A percentile compares a stretch with the other conserved stretches of the same genome.
Evolutionary conservation across 345 rosid species (phyloP).

Genomic region (Brassica incana): DNA sequence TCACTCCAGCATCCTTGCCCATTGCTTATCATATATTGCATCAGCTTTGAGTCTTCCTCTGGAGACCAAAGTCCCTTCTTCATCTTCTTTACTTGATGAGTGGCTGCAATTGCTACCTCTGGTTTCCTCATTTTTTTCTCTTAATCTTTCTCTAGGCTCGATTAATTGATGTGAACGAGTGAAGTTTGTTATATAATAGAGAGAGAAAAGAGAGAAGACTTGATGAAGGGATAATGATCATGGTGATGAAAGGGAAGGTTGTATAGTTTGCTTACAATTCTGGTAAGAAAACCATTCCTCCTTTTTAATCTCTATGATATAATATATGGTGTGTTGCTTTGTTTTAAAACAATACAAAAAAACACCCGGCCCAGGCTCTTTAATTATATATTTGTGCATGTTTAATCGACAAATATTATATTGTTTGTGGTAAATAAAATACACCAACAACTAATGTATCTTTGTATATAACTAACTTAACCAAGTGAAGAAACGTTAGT

Average conservation of each 20-base stretch:
- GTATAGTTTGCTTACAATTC: constrained; percentile 96
- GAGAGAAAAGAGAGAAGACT: constrained; percentile 50
- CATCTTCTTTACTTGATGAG: constrained; percentile 50
- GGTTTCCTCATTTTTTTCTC: constrained; percentile 79
- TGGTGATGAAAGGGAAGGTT: constrained; percentile 63
- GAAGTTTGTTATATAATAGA: constrained; percentile 41
- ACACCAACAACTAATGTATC: constrained; percentile 32
- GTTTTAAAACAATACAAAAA: constrained; percentile 19
- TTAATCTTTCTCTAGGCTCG: constrained; percentile 39
- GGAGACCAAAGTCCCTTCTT: constrained; percentile 99
- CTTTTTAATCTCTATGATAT: constrained; percentile 24
- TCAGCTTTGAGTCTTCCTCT: constrained; percentile 93
- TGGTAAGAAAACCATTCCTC: constrained; percentile 50
- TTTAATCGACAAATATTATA: constrained; percentile 14
- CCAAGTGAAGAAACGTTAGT: constrained; percentile 47
- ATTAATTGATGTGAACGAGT: constrained; percentile 41
- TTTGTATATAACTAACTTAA: constrained; percentile 37
- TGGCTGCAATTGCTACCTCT: constrained; percentile 38
- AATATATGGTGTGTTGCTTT: constrained; percentile 29
- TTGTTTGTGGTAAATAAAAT: constrained; percentile 20
- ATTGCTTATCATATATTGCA: constrained; percentile 82
- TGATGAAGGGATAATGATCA: constrained; percentile 66
- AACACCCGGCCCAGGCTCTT: background rate
- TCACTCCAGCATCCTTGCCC: constrained; percentile 99
- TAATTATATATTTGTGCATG: background rate